phyloP scores from a whole-genome alignment of 805 yeast genomes.

The Sugiyamaella floridensis region DNA sequence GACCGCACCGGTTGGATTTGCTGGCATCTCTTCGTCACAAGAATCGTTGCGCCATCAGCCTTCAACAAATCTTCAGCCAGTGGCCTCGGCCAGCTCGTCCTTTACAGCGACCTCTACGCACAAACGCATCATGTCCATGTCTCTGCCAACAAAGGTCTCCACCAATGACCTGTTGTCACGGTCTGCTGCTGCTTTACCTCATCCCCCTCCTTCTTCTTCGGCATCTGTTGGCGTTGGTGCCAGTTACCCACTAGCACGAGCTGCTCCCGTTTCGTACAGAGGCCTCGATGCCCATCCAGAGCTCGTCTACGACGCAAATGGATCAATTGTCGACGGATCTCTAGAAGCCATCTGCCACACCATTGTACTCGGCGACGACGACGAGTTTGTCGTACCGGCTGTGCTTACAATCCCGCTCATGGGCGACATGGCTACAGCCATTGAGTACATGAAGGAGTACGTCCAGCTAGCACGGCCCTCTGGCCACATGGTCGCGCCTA shows the following conservation, averaged over 20 bases:
- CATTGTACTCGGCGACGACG: conserved; percentile 46
- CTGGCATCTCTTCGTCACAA: background rate
- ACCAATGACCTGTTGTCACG: background rate
- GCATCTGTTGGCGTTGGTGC: background rate
- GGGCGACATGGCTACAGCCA: conserved; percentile 40
- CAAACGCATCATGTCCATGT: conserved; percentile 9
- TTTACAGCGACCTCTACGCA: conserved; percentile 3
- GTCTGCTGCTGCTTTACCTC: background rate
- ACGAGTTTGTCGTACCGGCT: conserved; percentile 37
- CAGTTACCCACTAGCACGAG: too few relatives aligned
- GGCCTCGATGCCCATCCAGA: conserved; percentile 52
- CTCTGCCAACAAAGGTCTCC: background rate
- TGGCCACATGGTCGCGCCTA: conserved; percentile 8
- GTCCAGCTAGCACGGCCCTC: conserved; percentile 19
- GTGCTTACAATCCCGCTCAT: conserved; percentile 49
- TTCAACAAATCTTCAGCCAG: background rate
- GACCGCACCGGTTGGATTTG: background rate
- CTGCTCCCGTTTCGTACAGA: conserved; percentile 10
- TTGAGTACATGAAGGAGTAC: conserved; percentile 41
- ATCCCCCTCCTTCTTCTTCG: too few relatives aligned
- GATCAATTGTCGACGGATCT: conserved; percentile 47
- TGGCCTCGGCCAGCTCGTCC: background rate
- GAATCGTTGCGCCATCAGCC: conserved; percentile 1
- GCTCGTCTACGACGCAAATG: conserved; percentile 42
- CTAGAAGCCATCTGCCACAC: conserved; percentile 74